Evolutionary conservation across 1,284 basidiomycete genomes (phyloP).

Genomic region (Ustilago sp.): DNA sequence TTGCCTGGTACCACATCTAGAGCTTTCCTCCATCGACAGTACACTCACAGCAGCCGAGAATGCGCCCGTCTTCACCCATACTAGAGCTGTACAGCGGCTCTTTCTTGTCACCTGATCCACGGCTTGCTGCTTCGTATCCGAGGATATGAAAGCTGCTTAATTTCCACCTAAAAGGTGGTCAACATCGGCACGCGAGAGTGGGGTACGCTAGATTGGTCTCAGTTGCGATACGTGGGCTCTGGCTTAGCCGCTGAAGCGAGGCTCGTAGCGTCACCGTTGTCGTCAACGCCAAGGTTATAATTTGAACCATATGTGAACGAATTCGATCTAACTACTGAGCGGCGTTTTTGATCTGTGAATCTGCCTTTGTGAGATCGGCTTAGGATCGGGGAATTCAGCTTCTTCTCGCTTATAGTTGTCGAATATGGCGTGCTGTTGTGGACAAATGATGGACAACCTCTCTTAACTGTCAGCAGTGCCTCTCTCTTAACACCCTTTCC

Average conservation of each 20-base stretch:
- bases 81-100: not conserved
- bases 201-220: constrained; percentile 3
- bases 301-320: not conserved
- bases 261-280: constrained; percentile 26
- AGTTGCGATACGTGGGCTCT: not conserved
- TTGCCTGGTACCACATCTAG: not conserved
- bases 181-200: constrained; percentile 2
- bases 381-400: not conserved
- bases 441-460: constrained; percentile 15
- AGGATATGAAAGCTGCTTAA: no score
- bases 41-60: not conserved
- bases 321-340: not conserved
- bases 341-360: no score
- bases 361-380: not conserved
- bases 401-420: constrained; percentile 11
- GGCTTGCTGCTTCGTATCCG: no score
- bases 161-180: no score
- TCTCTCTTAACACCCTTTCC: not conserved
- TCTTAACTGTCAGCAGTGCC: constrained; percentile 20
- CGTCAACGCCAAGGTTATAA: not conserved
- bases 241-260: constrained; percentile 33
- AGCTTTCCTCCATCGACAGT: not conserved
- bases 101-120: no score
- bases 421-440: constrained; percentile 27
- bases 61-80: not conserved